Evolutionary conservation across 2,329 filamentous ascomycete genomes (phyloP).

Genomic region (Penicillium sp.): DNA sequence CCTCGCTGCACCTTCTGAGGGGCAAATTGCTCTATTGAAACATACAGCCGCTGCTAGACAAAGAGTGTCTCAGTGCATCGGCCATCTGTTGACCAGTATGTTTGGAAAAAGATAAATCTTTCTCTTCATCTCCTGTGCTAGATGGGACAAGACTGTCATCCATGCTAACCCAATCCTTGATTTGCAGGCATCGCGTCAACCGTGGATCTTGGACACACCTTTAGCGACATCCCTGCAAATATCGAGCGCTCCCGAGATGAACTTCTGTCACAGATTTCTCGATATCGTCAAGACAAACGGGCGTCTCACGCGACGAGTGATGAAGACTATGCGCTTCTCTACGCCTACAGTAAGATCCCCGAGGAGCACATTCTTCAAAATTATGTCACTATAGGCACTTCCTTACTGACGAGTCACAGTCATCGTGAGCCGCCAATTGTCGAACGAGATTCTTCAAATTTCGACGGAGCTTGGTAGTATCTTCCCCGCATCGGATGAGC

Average conservation of each 20-base stretch:
- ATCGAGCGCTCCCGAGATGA: not conserved
- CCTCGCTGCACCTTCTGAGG: constrained; percentile 40
- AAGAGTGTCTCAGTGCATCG: not conserved
- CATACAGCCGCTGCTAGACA: not conserved
- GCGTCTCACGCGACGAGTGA: not conserved
- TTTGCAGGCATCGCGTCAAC: not conserved
- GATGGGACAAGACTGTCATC: not conserved
- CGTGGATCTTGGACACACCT: not conserved
- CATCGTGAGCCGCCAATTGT: constrained; percentile 62
- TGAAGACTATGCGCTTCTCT: not conserved
- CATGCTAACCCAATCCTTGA: not conserved
- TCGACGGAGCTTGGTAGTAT: constrained; percentile 53
- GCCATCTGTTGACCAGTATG: not conserved
- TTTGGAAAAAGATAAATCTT: not conserved
- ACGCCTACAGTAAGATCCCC: constrained; percentile 1
- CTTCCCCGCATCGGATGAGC: not conserved
- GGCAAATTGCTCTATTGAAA: not conserved
- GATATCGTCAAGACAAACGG: not conserved
- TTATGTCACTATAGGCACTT: not conserved
- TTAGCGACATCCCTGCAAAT: not conserved
- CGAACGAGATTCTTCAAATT: constrained; percentile 56
- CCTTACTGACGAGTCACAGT: constrained; percentile 66
- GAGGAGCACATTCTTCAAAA: no score
- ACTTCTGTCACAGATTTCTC: not conserved
- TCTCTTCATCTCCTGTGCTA: not conserved